phyloP scores from a whole-genome alignment of 2,329 filamentous ascomycete genomes.

The Alternaria viburni region DNA sequence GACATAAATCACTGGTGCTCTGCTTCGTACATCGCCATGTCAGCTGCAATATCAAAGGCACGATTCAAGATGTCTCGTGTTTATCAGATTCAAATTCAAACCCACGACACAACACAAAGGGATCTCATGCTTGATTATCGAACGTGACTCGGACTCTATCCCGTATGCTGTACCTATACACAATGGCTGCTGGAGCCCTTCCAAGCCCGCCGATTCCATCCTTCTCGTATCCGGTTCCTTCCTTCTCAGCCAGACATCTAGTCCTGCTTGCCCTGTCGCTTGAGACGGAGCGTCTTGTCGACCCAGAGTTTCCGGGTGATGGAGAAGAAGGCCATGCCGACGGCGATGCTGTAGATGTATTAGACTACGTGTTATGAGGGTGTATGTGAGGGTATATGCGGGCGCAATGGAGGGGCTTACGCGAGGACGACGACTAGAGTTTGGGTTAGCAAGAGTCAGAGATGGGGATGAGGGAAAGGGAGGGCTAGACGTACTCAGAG shows the following conservation, averaged over 20 bases:
- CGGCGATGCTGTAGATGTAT: conserved; percentile 60
- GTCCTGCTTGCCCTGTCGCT: conserved; percentile 63
- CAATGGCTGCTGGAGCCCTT: conserved; percentile 23
- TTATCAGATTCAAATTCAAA: no score
- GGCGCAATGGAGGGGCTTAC: conserved; percentile 59
- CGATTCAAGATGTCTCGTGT: no score
- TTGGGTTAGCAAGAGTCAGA: conserved; percentile 14
- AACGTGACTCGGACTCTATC: conserved; percentile 19
- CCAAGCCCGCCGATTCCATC: conserved; percentile 14
- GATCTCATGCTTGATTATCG: conserved; percentile 33
- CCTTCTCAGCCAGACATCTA: conserved; percentile 17
- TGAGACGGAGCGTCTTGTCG: conserved; percentile 92
- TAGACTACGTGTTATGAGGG: conserved; percentile 23
- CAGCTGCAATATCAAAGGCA: no score
- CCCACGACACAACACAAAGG: conserved; percentile 22
- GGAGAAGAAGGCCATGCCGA: conserved; percentile 83
- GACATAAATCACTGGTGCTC: no score
- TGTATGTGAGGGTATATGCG: background rate
- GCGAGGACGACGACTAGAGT: conserved; percentile 78
- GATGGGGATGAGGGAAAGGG: no score
- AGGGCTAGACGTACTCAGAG: conserved; percentile 79
- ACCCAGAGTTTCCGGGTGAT: conserved; percentile 79
- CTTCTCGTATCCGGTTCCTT: background rate
- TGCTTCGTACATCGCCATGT: no score
- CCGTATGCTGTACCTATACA: conserved; percentile 31